Conservation (phyloP, 2,329 filamentous ascomycete species). For the Epichloe sylvatica region DNA sequence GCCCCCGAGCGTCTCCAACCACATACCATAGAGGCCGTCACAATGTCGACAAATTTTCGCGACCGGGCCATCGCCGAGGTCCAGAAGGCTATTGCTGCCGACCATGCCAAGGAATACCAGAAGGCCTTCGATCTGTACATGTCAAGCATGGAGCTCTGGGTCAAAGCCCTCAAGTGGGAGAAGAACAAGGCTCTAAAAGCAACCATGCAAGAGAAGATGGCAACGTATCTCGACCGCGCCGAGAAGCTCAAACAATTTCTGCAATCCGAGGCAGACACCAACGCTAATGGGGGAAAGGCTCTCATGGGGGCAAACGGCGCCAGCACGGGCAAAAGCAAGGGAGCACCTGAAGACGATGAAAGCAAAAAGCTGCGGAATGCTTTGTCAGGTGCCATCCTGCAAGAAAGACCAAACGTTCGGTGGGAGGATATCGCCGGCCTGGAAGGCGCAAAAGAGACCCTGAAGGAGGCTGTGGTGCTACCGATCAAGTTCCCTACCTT, state of each 20-base stretch:
- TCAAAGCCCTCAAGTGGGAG: conserved; percentile 98
- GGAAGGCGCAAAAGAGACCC: conserved; percentile 84
- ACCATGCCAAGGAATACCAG: conserved; percentile 92
- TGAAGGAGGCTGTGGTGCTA: conserved; percentile 94
- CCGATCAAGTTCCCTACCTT: conserved; percentile 97
- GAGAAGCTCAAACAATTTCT: conserved; percentile 95
- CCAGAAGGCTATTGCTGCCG: conserved; percentile 92
- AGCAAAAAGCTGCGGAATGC: conserved; percentile 90
- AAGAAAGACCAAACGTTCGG: conserved; percentile 88
- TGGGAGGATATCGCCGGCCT: conserved; percentile 98
- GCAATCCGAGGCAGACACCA: conserved; percentile 59
- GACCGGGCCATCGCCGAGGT: conserved; percentile 93
- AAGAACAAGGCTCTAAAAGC: conserved; percentile 96
- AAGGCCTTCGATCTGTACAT: conserved; percentile 96
- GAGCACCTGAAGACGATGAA: conserved; percentile 71
- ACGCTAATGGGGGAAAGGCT: conserved; percentile 50
- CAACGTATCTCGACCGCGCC: conserved; percentile 95
- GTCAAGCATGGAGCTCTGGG: conserved; percentile 89
- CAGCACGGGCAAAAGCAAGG: conserved; percentile 44
- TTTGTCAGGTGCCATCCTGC: conserved; percentile 78
- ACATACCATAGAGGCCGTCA: conserved; percentile 15
- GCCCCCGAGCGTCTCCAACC: not conserved
- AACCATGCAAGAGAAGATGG: conserved; percentile 90
- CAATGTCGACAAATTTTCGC: conserved; percentile 93
- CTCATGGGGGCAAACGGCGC: conserved; percentile 57